A percentile compares a stretch with the other conserved stretches of the same genome.
These are phyloP conservation scores for Phialemoniopsis sp. DNA, from an alignment of 2,329 filamentous ascomycete species.

Conservation along the genomic window DNA sequence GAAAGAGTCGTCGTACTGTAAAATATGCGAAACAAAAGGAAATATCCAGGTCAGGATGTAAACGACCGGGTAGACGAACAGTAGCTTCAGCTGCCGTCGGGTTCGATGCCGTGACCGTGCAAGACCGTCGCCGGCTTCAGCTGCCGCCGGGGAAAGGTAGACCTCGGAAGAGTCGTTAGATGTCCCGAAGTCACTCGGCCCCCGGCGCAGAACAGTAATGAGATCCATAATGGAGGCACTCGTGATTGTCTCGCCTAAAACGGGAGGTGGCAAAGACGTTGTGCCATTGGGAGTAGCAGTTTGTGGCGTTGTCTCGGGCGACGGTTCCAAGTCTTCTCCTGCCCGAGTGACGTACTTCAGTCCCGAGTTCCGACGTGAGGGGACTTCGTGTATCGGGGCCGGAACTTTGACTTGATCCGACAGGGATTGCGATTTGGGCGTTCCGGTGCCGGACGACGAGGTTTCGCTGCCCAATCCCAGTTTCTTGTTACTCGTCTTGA, in stretches of 20 bases:
- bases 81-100: constrained; percentile 62
- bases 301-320: too few species aligned
- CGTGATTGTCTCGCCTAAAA: background rate
- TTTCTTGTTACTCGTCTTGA: too few species aligned
- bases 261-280: too few species aligned
- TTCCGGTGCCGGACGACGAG: too few species aligned
- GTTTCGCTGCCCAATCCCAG: too few species aligned
- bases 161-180: background rate
- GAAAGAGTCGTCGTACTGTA: constrained; percentile 43
- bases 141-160: constrained; percentile 1
- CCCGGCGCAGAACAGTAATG: constrained; percentile 11
- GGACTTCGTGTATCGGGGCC: too few species aligned
- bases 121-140: constrained; percentile 6
- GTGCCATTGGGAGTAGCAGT: too few species aligned
- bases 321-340: too few species aligned
- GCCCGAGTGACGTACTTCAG: too few species aligned
- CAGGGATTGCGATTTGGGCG: too few species aligned
- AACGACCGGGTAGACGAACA: constrained; percentile 73
- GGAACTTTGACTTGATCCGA: too few species aligned
- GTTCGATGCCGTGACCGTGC: constrained; percentile 47
- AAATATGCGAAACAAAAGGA: constrained; percentile 62
- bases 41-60: constrained; percentile 71
- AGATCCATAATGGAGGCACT: constrained; percentile 8
- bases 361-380: too few species aligned
- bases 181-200: constrained; percentile 1